phyloP scores from a whole-genome alignment of 495 filamentous ascomycete species.

The Pyrenula massariospora region DNA sequence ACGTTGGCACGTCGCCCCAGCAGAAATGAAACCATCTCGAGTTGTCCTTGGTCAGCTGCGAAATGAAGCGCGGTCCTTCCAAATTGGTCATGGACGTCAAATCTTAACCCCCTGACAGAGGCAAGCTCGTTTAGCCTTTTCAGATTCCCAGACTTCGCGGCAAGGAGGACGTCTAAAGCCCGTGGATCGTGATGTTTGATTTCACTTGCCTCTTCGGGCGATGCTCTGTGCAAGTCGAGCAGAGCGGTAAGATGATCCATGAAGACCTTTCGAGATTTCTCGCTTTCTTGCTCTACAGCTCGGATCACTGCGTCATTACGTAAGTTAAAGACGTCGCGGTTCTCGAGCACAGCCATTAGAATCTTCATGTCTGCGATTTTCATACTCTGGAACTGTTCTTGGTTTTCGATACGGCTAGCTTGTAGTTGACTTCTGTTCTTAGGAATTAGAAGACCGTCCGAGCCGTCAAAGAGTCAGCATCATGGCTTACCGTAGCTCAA shows the following conservation, averaged over 20 bases:
- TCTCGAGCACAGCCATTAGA: not conserved
- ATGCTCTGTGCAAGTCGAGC: not conserved
- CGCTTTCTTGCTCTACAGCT: not conserved
- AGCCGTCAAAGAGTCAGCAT: too few relatives aligned
- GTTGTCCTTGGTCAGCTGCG: constrained; percentile 5
- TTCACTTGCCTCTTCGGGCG: not conserved
- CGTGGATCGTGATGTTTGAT: not conserved
- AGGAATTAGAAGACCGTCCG: too few relatives aligned
- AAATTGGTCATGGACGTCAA: not conserved
- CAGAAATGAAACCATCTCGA: constrained; percentile 4
- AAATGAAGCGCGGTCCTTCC: not conserved
- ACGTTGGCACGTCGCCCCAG: constrained; percentile 9
- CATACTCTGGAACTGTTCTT: not conserved
- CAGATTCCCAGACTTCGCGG: not conserved
- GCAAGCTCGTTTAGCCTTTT: not conserved
- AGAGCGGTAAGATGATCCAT: not conserved
- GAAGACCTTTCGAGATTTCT: not conserved
- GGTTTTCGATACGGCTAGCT: not conserved
- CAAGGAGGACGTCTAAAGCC: not conserved
- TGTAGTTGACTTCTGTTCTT: not conserved
- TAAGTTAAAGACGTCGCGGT: not conserved
- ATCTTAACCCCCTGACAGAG: not conserved
- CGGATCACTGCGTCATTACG: not conserved
- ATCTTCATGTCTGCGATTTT: not conserved
- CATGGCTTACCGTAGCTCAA: not conserved